These are phyloP conservation scores for Sarocladium kiliense DNA, from an alignment of 2,329 filamentous ascomycete species.

Conservation along the genomic window DNA sequence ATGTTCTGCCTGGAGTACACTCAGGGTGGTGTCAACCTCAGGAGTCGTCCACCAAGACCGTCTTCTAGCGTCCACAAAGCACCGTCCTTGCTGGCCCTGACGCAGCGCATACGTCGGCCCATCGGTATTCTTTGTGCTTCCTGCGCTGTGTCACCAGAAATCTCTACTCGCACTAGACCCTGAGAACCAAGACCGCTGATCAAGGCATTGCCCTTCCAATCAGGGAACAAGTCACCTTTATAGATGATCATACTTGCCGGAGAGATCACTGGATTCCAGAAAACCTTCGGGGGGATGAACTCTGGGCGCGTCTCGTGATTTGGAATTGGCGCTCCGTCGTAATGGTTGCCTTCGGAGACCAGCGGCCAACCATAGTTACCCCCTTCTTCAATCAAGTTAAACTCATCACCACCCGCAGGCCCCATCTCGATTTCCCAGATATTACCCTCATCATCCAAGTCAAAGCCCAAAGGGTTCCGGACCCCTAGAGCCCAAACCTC, in stretches of 20 bases:
- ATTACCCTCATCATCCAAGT: slow-evolving; percentile 26
- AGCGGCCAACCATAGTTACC: slow-evolving; percentile 29
- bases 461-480: slow-evolving; percentile 28
- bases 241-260: slow-evolving; percentile 28
- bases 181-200: slow-evolving; percentile 24
- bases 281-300: slow-evolving; percentile 24
- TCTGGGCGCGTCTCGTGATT: slow-evolving; percentile 25
- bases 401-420: slow-evolving; percentile 28
- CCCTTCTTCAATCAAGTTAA: slow-evolving; percentile 27
- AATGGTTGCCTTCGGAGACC: slow-evolving; percentile 26
- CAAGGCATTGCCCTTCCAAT: slow-evolving; percentile 27
- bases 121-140: slow-evolving; percentile 25
- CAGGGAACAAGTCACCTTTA: slow-evolving; percentile 26
- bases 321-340: slow-evolving; percentile 25
- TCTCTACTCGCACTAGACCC: slow-evolving; percentile 23
- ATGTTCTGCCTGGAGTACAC: neutral
- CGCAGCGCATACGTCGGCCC: slow-evolving; percentile 26
- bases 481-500: slow-evolving; percentile 27
- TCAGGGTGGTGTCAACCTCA: slow-evolving; percentile 24
- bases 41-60: slow-evolving; percentile 21
- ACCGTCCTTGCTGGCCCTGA: slow-evolving; percentile 25
- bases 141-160: slow-evolving; percentile 19
- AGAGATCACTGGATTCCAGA: slow-evolving; percentile 29
- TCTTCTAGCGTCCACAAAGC: slow-evolving; percentile 27
- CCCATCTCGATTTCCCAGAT: slow-evolving; percentile 31